Conservation (phyloP, 805 yeast species). For the Kodamaea jinghongensis region DNA sequence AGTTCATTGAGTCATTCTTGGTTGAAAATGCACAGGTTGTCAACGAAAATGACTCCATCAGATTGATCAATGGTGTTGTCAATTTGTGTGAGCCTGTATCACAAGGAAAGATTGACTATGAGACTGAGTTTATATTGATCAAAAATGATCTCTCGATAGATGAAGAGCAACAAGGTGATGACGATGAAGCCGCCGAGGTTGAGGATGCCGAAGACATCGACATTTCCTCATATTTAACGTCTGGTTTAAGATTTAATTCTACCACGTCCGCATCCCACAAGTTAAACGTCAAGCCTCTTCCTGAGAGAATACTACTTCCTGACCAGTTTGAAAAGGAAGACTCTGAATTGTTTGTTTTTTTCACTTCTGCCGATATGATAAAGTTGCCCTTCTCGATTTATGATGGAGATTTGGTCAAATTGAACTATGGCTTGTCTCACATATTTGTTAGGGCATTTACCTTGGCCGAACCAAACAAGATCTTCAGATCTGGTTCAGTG, state of each 20-base stretch:
- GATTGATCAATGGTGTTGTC: constrained; percentile 49
- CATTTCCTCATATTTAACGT: constrained; percentile 32
- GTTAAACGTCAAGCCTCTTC: constrained; percentile 29
- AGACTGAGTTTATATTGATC: constrained; percentile 56
- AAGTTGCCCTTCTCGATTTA: constrained; percentile 54
- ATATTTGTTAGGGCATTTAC: constrained; percentile 49
- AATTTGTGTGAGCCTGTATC: constrained; percentile 68
- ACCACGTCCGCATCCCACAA: constrained; percentile 3
- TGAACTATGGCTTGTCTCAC: constrained; percentile 17
- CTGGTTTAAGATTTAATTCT: constrained; percentile 22
- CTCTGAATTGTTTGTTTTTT: constrained; percentile 34
- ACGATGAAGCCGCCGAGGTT: constrained; percentile 5
- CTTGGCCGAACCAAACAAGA: constrained; percentile 59
- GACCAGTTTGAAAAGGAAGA: constrained; percentile 31
- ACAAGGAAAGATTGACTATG: constrained; percentile 54
- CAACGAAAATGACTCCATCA: constrained; percentile 42
- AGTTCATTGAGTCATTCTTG: constrained; percentile 27
- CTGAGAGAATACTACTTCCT: constrained; percentile 25
- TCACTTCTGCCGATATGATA: constrained; percentile 50
- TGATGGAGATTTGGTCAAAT: constrained; percentile 62
- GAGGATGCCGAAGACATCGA: constrained; percentile 18
- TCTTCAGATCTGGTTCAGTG: constrained; percentile 35
- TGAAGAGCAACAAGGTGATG: constrained; percentile 10
- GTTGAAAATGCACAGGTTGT: constrained; percentile 24
- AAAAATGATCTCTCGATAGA: constrained; percentile 20